Base-by-base conservation (phyloP, 164 flowering plant genomes). In the Vitis cinerea region DNA sequence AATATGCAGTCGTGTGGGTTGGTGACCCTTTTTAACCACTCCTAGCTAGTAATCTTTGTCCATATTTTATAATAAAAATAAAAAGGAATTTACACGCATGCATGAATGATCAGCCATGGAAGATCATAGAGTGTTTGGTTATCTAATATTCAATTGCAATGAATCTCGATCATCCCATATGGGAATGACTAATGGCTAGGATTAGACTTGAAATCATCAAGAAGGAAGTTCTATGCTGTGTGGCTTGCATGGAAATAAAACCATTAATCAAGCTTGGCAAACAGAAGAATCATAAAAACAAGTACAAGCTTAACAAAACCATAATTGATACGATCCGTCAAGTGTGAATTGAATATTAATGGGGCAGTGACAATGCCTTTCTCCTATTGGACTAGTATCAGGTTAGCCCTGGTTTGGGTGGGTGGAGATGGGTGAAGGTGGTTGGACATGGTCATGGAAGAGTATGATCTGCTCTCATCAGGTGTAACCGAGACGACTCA, bases 351-450 rank as follows among this genome's bases (percentile, higher is more conserved):
- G 17, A 6, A 53, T 68, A 65, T 63, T 19, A 16, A 31, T 10
- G 29, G 29, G 54, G 31, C 7, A n/a, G 8, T 57, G n/a, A 48
- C 11, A 47, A 52, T 58, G 53, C 47, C 60, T 59, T 64, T 78
- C 73, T 71, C 52, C 71, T 50, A 69, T 77, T 75, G 76, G 77
- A 81, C 63, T 29, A 56, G 71, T 10, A 50, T 9, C 31, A 69
- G 61, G 55, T 71, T 65, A 30, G 65, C 19, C 54, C 14, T 1
- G 49, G 62, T 59, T 72, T 68, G 65, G 79, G 83, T 84, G 76
- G 85, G 79, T 78, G 75, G 78, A 69, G 72, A 80, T 80, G 84
- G 87, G 75, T 84, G 84, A 79, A 82, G 81, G 82, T 84, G 74
- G 85, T 84, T 81, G 84, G 81, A 68, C 67, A 77, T 57, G 56